Evolutionary conservation across 352 stramenopile genomes (phyloP), one percentile per base, ranked within the genome.

Genomic region (Globisporangium rhizosaccharum): DNA sequence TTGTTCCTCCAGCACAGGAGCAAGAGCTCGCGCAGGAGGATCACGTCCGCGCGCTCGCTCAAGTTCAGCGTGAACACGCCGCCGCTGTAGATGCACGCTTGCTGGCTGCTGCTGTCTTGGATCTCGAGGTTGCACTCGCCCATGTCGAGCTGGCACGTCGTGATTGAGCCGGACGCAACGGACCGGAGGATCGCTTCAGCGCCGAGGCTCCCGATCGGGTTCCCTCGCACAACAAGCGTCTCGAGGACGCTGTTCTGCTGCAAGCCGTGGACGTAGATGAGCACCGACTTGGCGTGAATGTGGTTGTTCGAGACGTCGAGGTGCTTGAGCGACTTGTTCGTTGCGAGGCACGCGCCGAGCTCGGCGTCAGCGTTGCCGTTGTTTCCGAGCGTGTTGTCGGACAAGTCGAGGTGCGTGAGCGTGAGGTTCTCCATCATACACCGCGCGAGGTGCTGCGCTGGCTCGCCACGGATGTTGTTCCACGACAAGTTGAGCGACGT

Each of bases 381-480:
- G 57, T 87, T 88, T 18, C 83, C 79, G 9, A 92, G 56, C 4
- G 76, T 85, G 53, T 90, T 90, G 58, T 90, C 77, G 0, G 80
- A 82, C n/a, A 92, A 45, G 51, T 87, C 66, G 25, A 92, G 62
- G 44, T 76, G 72, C 20, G 67, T 79, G 10, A 92, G 71, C 36
- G 78, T 85, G 44, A 80, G 51, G 26, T 92, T 92, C 28, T 88
- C 75, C 67, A 85, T 77, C 75, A 92, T 89, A 33, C 76, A 85
- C 51, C 70, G 68, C 0, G 75, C 80, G 10, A 92, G 56, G 53
- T 85, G 71, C 49, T 81, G 71, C 26, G 80, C 83, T 46, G 83
- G 77, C 47, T 86, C 72, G 7, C 79, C 74, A 12, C 80, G 76
- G 41, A 92, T 87, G 36, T 88, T 85, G 56, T 90, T 90, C 83